Evolutionary conservation across 305 asterid species (phyloP).

Genomic region (Solanum chacoense): DNA sequence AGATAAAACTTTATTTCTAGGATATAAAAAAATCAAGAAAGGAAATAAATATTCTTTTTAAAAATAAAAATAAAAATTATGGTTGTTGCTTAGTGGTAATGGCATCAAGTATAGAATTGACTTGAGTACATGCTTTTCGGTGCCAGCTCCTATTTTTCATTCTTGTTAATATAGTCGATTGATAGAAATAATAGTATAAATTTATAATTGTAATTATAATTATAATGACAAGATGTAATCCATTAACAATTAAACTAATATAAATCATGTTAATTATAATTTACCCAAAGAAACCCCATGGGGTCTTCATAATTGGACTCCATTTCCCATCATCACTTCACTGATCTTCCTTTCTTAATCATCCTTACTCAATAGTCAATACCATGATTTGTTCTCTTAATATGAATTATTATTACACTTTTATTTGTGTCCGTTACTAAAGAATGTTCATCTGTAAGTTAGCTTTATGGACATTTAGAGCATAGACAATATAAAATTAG

Average conservation of each 20-base stretch:
- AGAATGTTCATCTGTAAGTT: background rate
- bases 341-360: background rate
- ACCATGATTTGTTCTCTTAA: background rate
- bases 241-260: background rate
- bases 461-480: background rate
- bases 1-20: background rate
- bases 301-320: constrained; percentile 1
- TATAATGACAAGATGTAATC: background rate
- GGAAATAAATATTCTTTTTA: background rate
- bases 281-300: background rate
- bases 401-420: background rate
- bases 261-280: background rate
- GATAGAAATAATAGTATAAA: background rate
- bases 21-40: background rate
- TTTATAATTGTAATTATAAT: background rate
- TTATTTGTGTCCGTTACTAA: background rate
- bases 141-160: background rate
- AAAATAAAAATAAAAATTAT: background rate
- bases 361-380: background rate
- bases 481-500: background rate
- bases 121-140: constrained; percentile 7
- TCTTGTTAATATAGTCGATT: background rate
- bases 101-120: background rate
- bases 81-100: background rate
- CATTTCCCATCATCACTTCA: constrained; percentile 1